Percentiles rank a stretch among this genome's conserved stretches.
Conservation (phyloP, 306 rosid genomes). For the Prinsepia uniflora region DNA sequence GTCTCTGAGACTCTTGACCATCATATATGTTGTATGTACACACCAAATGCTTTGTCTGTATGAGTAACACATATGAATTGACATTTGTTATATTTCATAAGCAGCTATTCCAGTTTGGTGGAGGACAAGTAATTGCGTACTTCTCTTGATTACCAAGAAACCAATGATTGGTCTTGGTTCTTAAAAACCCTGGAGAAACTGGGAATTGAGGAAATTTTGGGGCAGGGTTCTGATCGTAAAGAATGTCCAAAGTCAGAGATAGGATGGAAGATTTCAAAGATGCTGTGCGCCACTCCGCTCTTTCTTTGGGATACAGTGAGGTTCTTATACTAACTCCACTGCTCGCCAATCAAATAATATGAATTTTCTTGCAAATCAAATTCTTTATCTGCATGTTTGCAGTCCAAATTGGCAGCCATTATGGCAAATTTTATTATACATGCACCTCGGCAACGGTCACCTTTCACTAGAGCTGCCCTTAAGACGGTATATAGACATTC, state of each 20-base stretch:
- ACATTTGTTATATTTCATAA: not conserved
- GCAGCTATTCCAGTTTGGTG: not conserved
- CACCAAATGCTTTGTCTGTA: not conserved
- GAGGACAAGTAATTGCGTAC: too few relatives aligned
- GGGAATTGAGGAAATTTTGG: not conserved
- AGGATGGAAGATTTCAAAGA: slow-evolving; percentile 92
- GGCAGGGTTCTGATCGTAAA: slow-evolving; percentile 6
- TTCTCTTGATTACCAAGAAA: not conserved
- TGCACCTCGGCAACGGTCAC: slow-evolving; percentile 64
- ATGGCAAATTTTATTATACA: slow-evolving; percentile 88
- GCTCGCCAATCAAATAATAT: not conserved
- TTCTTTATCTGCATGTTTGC: slow-evolving; percentile 8
- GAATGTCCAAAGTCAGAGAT: slow-evolving; percentile 61
- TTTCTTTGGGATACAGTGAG: slow-evolving; percentile 71
- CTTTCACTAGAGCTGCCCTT: slow-evolving; percentile 71
- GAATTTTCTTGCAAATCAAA: not conserved
- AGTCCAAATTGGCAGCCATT: slow-evolving; percentile 83
- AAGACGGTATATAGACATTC: slow-evolving; percentile 57
- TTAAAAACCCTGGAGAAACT: not conserved
- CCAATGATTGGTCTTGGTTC: not conserved
- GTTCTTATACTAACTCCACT: slow-evolving; percentile 27
- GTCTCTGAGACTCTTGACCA: not conserved
- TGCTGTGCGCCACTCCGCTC: slow-evolving; percentile 68
- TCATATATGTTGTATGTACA: not conserved
- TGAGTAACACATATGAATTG: not conserved